phyloP scores from a whole-genome alignment of 2,329 filamentous ascomycete species.

The Sclerotinia glacialis region DNA sequence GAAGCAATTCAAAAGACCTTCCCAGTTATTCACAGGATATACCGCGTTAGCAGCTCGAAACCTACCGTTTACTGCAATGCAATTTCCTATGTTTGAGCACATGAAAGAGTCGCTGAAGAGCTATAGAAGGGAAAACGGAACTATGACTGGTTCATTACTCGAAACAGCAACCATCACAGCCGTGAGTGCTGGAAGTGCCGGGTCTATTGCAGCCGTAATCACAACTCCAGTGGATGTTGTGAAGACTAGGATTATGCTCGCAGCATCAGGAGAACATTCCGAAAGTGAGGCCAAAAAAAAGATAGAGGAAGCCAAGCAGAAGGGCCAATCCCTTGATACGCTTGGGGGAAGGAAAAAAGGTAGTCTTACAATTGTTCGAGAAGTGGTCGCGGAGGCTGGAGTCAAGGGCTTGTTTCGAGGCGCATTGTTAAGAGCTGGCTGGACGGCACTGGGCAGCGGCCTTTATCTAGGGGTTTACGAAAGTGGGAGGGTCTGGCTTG shows the following conservation, averaged over 20 bases:
- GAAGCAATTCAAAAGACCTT: conserved; percentile 54
- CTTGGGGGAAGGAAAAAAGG: conserved; percentile 42
- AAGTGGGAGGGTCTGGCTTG: conserved; percentile 65
- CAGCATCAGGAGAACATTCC: conserved; percentile 44
- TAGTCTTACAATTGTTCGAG: conserved; percentile 58
- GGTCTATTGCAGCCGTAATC: conserved; percentile 71
- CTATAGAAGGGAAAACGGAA: conserved; percentile 42
- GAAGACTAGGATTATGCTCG: conserved; percentile 86
- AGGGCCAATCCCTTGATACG: conserved; percentile 33
- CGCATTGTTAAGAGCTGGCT: conserved; percentile 67
- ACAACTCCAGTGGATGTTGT: conserved; percentile 89
- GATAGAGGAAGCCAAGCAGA: conserved; percentile 30
- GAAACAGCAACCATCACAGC: conserved; percentile 73
- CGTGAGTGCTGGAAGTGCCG: conserved; percentile 68
- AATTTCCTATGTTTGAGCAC: conserved; percentile 83
- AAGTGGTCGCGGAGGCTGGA: conserved; percentile 66
- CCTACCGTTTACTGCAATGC: conserved; percentile 80
- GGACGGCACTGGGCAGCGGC: conserved; percentile 80
- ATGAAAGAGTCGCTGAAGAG: conserved; percentile 54
- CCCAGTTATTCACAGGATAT: conserved; percentile 66
- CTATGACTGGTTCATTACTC: conserved; percentile 43
- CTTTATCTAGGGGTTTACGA: conserved; percentile 87
- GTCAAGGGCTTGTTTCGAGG: conserved; percentile 74
- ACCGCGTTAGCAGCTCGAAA: conserved; percentile 78
- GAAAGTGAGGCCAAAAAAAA: conserved; percentile 35